Evolutionary conservation across 371 early-diverging fungal species (phyloP).

Genomic region (Mortierella sp.): DNA sequence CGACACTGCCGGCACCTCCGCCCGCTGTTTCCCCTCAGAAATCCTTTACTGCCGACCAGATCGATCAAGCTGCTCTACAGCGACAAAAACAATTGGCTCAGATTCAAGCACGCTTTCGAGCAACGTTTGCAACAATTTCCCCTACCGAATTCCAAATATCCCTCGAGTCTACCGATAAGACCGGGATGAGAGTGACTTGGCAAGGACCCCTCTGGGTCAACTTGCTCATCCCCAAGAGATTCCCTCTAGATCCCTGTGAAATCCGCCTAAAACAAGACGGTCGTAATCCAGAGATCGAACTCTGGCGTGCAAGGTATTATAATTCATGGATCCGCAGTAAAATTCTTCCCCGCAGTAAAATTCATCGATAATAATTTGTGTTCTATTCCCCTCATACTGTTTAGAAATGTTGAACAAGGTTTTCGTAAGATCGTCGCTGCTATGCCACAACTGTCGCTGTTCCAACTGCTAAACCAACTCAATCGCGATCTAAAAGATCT

Average conservation of each 20-base stretch:
- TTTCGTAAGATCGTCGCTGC: conserved; percentile 63
- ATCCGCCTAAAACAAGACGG: conserved; percentile 63
- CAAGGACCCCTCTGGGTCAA: conserved; percentile 44
- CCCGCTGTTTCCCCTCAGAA: neutral
- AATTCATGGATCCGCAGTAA: neutral
- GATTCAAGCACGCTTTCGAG: conserved; percentile 65
- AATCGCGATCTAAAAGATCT: conserved; percentile 69
- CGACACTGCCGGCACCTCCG: no score
- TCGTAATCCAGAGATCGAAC: conserved; percentile 54
- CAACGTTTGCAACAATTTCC: conserved; percentile 52
- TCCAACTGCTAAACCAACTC: conserved; percentile 76
- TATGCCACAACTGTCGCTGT: conserved; percentile 56
- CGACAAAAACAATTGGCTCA: conserved; percentile 58
- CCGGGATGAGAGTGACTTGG: conserved; percentile 37
- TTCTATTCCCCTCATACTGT: neutral
- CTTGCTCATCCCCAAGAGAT: conserved; percentile 60
- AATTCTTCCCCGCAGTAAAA: no score
- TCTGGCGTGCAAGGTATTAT: conserved; percentile 58
- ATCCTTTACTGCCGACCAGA: conserved; percentile 27
- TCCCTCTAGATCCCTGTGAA: conserved; percentile 64
- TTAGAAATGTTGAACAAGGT: conserved; percentile 62
- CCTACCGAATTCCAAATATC: conserved; percentile 39
- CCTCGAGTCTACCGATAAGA: conserved; percentile 22
- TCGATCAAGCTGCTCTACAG: conserved; percentile 42
- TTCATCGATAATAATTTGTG: no score